Percentiles rank a stretch among this genome's conserved stretches.
These are phyloP conservation scores for Elsinoe arachidis DNA, from an alignment of 2,329 filamentous ascomycete species.

Conservation along the genomic window DNA sequence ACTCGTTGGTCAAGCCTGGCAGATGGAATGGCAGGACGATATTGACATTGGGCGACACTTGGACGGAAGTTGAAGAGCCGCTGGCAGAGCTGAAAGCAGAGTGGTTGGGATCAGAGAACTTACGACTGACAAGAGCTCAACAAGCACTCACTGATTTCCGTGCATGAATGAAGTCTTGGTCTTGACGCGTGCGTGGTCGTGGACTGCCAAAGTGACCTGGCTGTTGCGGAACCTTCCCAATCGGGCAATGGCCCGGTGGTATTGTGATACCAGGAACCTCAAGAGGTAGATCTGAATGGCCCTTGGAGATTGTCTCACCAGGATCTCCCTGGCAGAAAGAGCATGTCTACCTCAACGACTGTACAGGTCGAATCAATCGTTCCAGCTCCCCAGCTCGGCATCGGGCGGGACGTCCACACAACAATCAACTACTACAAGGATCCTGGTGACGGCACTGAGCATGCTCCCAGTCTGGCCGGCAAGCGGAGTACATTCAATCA, in stretches of 20 bases:
- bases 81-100: conserved; percentile 15
- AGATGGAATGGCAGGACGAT: conserved; percentile 32
- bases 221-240: too few species aligned
- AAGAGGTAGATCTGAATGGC: too few species aligned
- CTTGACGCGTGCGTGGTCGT: neutral
- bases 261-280: too few species aligned
- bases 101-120: conserved; percentile 30
- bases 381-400: too few species aligned
- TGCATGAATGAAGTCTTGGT: neutral
- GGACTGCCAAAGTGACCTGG: too few species aligned
- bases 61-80: conserved; percentile 30
- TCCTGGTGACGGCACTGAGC: conserved; percentile 14
- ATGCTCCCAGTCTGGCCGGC: conserved; percentile 12
- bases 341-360: too few species aligned
- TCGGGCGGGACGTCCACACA: conserved; percentile 6
- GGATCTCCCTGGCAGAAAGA: too few species aligned
- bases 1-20: conserved; percentile 14
- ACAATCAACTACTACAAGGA: conserved; percentile 17
- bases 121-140: conserved; percentile 23
- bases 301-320: too few species aligned
- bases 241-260: too few species aligned
- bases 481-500: conserved; percentile 27
- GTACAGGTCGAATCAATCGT: too few species aligned
- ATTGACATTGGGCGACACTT: conserved; percentile 29
- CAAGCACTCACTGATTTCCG: conserved; percentile 26